Evolutionary conservation across 2,329 filamentous ascomycete species (phyloP).

Genomic region (Monilinia polystroma): DNA sequence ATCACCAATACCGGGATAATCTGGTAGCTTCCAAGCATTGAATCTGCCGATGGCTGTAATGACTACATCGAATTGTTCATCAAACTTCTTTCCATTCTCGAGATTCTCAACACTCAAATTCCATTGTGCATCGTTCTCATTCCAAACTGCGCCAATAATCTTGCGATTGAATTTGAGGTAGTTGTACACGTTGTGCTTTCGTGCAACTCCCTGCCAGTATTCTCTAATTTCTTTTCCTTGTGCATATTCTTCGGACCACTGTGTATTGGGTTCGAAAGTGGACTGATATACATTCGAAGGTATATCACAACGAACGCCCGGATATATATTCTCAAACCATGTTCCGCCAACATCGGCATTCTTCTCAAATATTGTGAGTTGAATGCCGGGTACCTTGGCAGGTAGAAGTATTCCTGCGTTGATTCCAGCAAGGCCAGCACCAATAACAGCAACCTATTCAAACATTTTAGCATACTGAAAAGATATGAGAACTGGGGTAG

Average conservation of each 20-base stretch:
- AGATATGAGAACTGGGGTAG: background rate
- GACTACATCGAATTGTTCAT: constrained; percentile 57
- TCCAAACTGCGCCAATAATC: constrained; percentile 59
- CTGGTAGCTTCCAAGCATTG: constrained; percentile 63
- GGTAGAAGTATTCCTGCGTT: constrained; percentile 65
- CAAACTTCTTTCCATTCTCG: constrained; percentile 41
- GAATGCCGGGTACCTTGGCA: constrained; percentile 61
- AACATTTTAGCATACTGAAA: background rate
- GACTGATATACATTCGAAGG: constrained; percentile 54
- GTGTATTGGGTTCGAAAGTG: constrained; percentile 60
- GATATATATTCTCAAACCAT: constrained; percentile 51
- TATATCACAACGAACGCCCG: constrained; percentile 32
- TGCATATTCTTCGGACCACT: constrained; percentile 69
- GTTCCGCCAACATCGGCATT: constrained; percentile 47
- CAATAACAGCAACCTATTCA: constrained; percentile 47
- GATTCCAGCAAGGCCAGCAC: constrained; percentile 63
- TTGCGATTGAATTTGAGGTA: constrained; percentile 54
- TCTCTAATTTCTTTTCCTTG: constrained; percentile 64
- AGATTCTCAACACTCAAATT: constrained; percentile 42
- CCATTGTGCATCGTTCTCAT: constrained; percentile 54
- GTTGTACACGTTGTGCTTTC: constrained; percentile 63
- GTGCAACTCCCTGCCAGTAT: constrained; percentile 63
- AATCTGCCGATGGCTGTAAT: constrained; percentile 65
- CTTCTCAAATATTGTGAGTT: constrained; percentile 51
- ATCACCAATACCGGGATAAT: constrained; percentile 56